Evolutionary conservation across 2,329 filamentous ascomycete species (phyloP).

Genomic region (Cladosporium sp.): DNA sequence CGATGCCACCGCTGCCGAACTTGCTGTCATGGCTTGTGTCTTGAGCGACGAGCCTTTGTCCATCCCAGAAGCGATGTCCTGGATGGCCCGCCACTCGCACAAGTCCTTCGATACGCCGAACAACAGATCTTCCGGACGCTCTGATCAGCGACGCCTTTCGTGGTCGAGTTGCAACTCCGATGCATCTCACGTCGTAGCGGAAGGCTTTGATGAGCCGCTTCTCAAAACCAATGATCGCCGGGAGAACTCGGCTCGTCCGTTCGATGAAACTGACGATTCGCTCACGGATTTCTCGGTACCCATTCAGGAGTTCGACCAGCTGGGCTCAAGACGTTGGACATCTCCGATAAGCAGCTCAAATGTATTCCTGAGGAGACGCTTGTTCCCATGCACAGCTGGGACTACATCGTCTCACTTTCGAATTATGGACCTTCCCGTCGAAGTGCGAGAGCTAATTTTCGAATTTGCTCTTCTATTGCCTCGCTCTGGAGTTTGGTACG

Average conservation of each 20-base stretch:
- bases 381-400: background rate
- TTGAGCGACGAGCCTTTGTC: background rate
- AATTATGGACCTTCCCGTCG: conserved; percentile 15
- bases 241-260: background rate
- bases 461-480: background rate
- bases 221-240: background rate
- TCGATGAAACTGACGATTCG: background rate
- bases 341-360: background rate
- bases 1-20: background rate
- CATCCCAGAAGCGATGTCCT: background rate
- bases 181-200: background rate
- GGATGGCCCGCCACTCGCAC: background rate
- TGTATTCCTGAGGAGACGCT: background rate
- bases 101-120: background rate
- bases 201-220: background rate
- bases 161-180: background rate
- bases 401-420: background rate
- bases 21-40: background rate
- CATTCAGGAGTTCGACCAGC: background rate
- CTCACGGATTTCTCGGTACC: background rate
- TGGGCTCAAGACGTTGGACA: background rate
- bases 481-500: conserved; percentile 3
- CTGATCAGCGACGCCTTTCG: background rate
- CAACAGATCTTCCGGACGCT: background rate
- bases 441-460: conserved; percentile 12